Base-by-base conservation (phyloP, 768 basidiomycete genomes). In the Termitomyces sp. region DNA sequence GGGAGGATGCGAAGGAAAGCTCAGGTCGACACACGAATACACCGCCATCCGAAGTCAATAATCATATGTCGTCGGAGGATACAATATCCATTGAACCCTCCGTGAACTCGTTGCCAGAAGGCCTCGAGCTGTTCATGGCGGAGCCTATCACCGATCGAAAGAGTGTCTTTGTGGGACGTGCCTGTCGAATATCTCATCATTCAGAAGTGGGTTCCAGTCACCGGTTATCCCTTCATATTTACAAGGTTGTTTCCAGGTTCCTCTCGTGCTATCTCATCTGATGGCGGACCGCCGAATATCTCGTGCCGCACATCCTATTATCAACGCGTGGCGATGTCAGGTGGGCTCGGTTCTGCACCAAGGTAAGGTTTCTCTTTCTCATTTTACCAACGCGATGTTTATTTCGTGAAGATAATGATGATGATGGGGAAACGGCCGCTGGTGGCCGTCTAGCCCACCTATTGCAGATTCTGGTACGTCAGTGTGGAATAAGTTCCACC, bases 371-470 rank as follows among this genome's bases (percentile, higher is more conserved):
- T 31, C 45, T 46, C 25, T n/a, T 19, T 11, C 16, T 11, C n/a
- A 29, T 19, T 31, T 25, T 21, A 17, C 35, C 21, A 32, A 41
- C 3, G 25, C n/a, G 19, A 44, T 34, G 9, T 17, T 46, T 6
- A 49, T 46, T 14, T 19, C 19, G 35, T 5, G 14, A 23, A 93
- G 95, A 98, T 66, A 95, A 97, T 57, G 92, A 95, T 56, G 95
- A 98, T 58, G 91, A 98, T 57, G 92, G 95, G 1, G 96, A 99
- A 73, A 86, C 89, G 0, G 94, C 92, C 1, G 96, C 96, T 19
- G 96, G 96, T 5, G 86, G 89, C 42, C 82, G 96, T 17, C 73
- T 98, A 21, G 92, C 92, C 0, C 95, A 98, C 69, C 79, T 99
- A 2, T 73, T 99, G 5, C 92, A 95, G 60, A 93, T 96, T 45